Base-by-base conservation (phyloP, 768 basidiomycete genomes). In the Leucocoprinus leucothites region DNA sequence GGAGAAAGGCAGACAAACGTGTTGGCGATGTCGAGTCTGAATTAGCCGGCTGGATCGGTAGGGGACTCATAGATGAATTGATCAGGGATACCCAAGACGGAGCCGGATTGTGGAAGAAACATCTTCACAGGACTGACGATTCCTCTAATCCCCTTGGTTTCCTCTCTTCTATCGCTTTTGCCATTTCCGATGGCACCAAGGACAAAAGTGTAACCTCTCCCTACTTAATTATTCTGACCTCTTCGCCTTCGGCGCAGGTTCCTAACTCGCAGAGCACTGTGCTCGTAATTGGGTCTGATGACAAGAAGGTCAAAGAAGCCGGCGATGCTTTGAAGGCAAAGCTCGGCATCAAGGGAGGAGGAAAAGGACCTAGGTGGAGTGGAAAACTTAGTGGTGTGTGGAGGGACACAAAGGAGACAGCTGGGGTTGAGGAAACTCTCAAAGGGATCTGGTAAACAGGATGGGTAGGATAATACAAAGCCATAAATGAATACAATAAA, bases 281-380 rank as follows among this genome's bases (percentile, higher is more conserved):
- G 21, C 66, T 91, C 31, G 68, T 88, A 11, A 64, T 85, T 51
- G 86, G 87, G 1, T 78, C 79, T 3, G 81, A 84, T 25, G 84
- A 84, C 35, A 73, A 78, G 49, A 70, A 69, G 9, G 85, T 89
- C 16, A 87, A 85, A 67, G 74, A 70, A 58, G 70, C 69, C 1
- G 86, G 87, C 2, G 84, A 84, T 2, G 72, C 65, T 22, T 65
- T 88, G 41, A 89, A 82, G 65, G 64, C 69, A 3, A 82, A 77
- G 59, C 70, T 87, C 25, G 73, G 74, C 8, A 74, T 87, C 45
- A 92, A 86, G 70, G 91, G 91, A 6, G 91, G 91, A 9, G 89
- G 90, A 3, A 90, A 87, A 63, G 89, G 87, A 1, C 60, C 71
- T 16, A 81, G 79, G 61, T 91, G 89, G 86, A 90, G 89, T 58